Conservation (phyloP, 352 stramenopile genomes). For the Hyaloperonospora arabidopsidis region DNA sequence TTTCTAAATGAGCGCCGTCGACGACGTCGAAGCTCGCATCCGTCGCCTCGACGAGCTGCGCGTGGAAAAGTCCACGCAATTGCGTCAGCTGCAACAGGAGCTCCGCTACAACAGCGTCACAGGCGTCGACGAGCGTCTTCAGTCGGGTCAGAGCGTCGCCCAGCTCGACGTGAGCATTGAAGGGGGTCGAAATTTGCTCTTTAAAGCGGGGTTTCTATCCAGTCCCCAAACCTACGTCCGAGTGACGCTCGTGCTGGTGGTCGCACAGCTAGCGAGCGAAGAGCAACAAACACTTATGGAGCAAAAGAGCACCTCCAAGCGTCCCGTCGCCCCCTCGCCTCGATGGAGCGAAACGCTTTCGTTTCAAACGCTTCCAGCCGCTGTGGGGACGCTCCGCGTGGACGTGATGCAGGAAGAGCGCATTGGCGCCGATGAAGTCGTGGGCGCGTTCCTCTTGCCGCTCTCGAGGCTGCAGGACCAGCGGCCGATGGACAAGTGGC, state of each 20-base stretch:
- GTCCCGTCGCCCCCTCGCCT: constrained; percentile 14
- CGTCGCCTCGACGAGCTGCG: constrained; percentile 42
- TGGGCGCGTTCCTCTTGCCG: constrained; percentile 35
- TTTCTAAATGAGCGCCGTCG: constrained; percentile 49
- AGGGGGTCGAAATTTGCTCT: constrained; percentile 36
- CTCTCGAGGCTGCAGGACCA: constrained; percentile 46
- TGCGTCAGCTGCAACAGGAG: constrained; percentile 40
- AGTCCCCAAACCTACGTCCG: constrained; percentile 48
- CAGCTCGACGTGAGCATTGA: constrained; percentile 40
- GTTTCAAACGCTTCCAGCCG: constrained; percentile 39
- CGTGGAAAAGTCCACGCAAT: constrained; percentile 34
- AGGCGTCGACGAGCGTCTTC: constrained; percentile 47
- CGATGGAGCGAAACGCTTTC: constrained; percentile 41
- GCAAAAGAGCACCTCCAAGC: constrained; percentile 36
- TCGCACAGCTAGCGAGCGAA: constrained; percentile 9
- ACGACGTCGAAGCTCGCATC: constrained; percentile 56
- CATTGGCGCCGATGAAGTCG: constrained; percentile 37
- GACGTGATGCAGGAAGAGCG: constrained; percentile 61
- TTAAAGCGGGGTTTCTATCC: constrained; percentile 39
- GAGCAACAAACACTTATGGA: constrained; percentile 17
- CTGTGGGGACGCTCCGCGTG: constrained; percentile 33
- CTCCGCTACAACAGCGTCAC: constrained; percentile 36
- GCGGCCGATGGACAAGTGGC: constrained; percentile 38
- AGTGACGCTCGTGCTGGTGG: constrained; percentile 31
- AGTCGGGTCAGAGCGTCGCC: constrained; percentile 35